Evolutionary conservation across 2,329 filamentous ascomycete species (phyloP).

Genomic region (Aspergillus alliaceus): DNA sequence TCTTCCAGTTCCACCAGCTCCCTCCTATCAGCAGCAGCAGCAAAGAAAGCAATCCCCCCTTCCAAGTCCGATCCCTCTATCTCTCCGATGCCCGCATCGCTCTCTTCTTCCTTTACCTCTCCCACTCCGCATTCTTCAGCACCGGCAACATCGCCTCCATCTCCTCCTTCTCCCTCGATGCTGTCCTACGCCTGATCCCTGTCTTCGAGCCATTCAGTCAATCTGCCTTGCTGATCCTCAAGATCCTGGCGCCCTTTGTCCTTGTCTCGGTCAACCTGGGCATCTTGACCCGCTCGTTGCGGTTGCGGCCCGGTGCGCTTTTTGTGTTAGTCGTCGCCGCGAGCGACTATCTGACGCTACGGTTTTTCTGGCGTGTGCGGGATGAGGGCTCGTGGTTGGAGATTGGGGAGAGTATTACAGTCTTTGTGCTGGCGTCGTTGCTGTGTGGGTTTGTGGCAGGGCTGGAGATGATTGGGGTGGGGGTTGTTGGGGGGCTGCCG

Average conservation of each 20-base stretch:
- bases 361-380: conserved; percentile 97
- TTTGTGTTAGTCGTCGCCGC: conserved; percentile 95
- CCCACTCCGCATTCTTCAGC: conserved; percentile 95
- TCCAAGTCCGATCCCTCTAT: too few relatives aligned
- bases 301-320: conserved; percentile 80
- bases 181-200: conserved; percentile 81
- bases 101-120: conserved; percentile 90
- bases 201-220: conserved; percentile 94
- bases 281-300: conserved; percentile 79
- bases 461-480: too few relatives aligned
- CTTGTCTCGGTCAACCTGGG: conserved; percentile 92
- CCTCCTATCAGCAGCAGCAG: too few relatives aligned
- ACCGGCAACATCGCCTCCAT: conserved; percentile 95
- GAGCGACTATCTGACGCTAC: conserved; percentile 85
- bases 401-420: conserved; percentile 95
- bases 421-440: conserved; percentile 86
- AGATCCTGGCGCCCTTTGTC: conserved; percentile 90
- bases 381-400: conserved; percentile 97
- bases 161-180: conserved; percentile 90
- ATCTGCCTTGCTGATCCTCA: conserved; percentile 79
- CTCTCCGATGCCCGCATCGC: conserved; percentile 84
- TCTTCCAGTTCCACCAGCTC: too few relatives aligned
- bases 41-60: too few relatives aligned
- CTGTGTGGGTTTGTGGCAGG: conserved; percentile 87
- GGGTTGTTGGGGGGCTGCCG: too few relatives aligned